Conservation (phyloP, 2,329 filamentous ascomycete genomes). For the Madurella fahalii region DNA sequence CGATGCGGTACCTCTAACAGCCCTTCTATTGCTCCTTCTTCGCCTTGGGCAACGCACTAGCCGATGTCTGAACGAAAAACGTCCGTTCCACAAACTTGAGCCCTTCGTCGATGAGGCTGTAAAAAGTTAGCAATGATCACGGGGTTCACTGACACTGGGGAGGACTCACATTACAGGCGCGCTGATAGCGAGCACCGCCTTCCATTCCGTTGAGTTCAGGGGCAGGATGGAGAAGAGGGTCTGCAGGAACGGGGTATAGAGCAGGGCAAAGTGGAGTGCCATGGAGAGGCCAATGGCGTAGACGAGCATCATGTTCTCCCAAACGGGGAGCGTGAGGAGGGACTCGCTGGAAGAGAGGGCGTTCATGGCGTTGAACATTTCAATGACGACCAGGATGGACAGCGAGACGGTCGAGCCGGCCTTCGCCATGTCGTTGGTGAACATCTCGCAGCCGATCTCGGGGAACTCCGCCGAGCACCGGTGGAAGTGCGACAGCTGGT, state of each 20-base stretch:
- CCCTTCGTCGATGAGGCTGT: conserved; percentile 73
- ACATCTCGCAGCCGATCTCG: conserved; percentile 89
- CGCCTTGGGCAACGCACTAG: conserved; percentile 35
- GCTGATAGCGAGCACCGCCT: conserved; percentile 83
- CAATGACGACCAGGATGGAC: conserved; percentile 89
- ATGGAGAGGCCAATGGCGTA: conserved; percentile 92
- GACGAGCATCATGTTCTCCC: conserved; percentile 97
- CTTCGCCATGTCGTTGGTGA: conserved; percentile 78
- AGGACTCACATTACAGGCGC: conserved; percentile 81
- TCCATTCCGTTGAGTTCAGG: conserved; percentile 82
- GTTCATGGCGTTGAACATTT: conserved; percentile 99
- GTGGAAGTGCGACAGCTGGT: conserved; percentile 89
- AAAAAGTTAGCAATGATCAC: conserved; percentile 29
- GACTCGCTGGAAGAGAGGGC: conserved; percentile 93
- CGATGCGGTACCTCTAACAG: not conserved
- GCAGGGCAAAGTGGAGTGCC: conserved; percentile 87
- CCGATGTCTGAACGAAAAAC: conserved; percentile 55
- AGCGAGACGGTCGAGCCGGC: conserved; percentile 90
- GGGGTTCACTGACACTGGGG: not conserved
- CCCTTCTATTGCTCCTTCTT: conserved; percentile 52
- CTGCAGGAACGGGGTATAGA: conserved; percentile 89
- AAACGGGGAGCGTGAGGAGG: conserved; percentile 87
- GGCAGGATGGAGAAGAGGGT: conserved; percentile 86
- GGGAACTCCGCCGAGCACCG: conserved; percentile 81
- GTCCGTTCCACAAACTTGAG: conserved; percentile 74